phyloP scores from a whole-genome alignment of 495 filamentous ascomycete genomes.

The Penicillium paxilli region DNA sequence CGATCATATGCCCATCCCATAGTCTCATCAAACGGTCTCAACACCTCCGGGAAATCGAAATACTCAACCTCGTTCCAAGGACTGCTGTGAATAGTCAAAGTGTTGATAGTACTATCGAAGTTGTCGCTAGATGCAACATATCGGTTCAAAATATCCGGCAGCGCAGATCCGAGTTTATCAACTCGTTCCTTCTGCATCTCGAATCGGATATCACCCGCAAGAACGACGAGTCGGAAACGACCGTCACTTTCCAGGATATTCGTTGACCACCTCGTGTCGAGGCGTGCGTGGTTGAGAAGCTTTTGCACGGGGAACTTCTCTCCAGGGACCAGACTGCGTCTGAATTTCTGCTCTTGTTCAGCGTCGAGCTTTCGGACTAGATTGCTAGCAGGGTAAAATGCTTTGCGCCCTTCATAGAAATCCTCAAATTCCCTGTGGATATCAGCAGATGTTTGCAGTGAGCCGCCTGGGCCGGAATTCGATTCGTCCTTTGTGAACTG shows the following conservation, averaged over 20 bases:
- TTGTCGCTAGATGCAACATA: background rate
- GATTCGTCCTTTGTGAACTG: background rate
- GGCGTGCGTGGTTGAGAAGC: background rate
- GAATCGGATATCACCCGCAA: background rate
- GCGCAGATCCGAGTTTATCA: background rate
- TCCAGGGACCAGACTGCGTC: background rate
- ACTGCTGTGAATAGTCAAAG: conserved; percentile 56
- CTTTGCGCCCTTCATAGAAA: background rate
- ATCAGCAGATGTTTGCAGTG: too few species aligned
- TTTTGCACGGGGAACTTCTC: background rate
- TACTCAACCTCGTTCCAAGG: conserved; percentile 49
- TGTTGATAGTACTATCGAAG: conserved; percentile 48
- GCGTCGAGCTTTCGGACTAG: background rate
- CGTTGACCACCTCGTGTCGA: background rate
- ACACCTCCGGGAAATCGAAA: conserved; percentile 54
- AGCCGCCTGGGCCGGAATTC: too few species aligned
- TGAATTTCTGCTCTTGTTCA: background rate
- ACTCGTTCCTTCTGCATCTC: background rate
- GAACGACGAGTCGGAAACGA: background rate
- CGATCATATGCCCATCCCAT: conserved; percentile 64
- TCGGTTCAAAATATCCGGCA: background rate
- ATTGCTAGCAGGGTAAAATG: background rate
- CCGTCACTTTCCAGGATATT: background rate
- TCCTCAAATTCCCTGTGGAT: background rate
- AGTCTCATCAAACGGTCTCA: conserved; percentile 52